These are phyloP conservation scores for Cicer yamashitae DNA, from an alignment of 306 rosid species.

Conservation along the genomic window DNA sequence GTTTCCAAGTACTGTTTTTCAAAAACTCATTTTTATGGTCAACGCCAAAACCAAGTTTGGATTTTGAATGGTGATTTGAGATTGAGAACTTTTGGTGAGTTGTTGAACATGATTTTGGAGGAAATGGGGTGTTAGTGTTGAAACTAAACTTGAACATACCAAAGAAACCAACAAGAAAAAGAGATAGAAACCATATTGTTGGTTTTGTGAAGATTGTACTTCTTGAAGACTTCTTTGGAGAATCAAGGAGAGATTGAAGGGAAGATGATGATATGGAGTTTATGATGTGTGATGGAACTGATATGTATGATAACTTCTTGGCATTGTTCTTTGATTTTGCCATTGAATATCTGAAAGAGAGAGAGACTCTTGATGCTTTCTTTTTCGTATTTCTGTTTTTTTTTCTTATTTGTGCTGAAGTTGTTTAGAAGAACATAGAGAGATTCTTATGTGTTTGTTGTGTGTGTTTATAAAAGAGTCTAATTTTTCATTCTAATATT, in stretches of 20 bases:
- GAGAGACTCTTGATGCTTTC: neutral
- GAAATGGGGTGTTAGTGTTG: conserved; percentile 51
- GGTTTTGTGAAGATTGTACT: conserved; percentile 47
- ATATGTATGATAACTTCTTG: conserved; percentile 74
- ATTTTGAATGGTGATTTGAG: conserved; percentile 46
- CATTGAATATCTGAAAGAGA: conserved; percentile 47
- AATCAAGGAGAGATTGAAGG: conserved; percentile 74
- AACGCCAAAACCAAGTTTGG: conserved; percentile 41
- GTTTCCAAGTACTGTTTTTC: neutral
- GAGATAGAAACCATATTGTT: conserved; percentile 62
- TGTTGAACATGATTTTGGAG: conserved; percentile 63
- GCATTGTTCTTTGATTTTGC: conserved; percentile 72
- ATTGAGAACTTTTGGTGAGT: conserved; percentile 40
- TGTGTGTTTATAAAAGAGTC: neutral
- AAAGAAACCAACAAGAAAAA: conserved; percentile 63
- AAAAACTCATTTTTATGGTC: conserved; percentile 40
- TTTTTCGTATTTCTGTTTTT: neutral
- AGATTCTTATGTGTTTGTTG: neutral
- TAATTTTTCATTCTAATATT: no score
- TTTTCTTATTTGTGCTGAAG: neutral
- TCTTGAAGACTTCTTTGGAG: conserved; percentile 82
- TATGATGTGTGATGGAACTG: conserved; percentile 95
- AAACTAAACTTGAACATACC: conserved; percentile 71
- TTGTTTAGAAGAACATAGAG: conserved; percentile 20
- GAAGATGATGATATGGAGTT: conserved; percentile 86